A percentile compares a stretch with the other conserved stretches of the same genome.
Evolutionary conservation across 495 filamentous ascomycete species (phyloP).

Genomic region (Penicillium diatomitis): DNA sequence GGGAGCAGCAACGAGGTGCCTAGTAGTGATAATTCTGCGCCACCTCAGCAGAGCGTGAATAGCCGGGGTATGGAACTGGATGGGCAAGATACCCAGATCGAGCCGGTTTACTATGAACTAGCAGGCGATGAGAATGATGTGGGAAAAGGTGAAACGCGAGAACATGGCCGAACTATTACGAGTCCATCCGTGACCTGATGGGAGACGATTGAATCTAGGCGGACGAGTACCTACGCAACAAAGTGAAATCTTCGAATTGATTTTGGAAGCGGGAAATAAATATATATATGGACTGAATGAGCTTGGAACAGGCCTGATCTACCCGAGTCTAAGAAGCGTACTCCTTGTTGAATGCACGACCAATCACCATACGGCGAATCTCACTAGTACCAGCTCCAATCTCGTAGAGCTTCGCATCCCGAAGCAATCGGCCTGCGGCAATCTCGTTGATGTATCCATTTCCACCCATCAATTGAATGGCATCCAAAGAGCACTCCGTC

Average conservation of each 20-base stretch:
- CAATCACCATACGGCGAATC: slow-evolving; percentile 89
- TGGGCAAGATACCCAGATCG: slow-evolving; percentile 6
- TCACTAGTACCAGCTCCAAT: slow-evolving; percentile 96
- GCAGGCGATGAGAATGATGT: slow-evolving; percentile 1
- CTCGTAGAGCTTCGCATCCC: slow-evolving; percentile 90
- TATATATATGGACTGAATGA: not conserved
- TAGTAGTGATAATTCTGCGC: slow-evolving; percentile 4
- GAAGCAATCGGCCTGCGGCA: slow-evolving; percentile 71
- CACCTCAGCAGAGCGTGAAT: slow-evolving; percentile 5
- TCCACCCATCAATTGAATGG: slow-evolving; percentile 89
- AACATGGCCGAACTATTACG: no score
- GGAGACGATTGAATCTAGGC: no score
- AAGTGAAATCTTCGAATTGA: no score
- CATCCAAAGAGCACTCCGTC: slow-evolving; percentile 79
- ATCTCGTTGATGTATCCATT: slow-evolving; percentile 97
- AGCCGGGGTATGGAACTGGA: slow-evolving; percentile 11
- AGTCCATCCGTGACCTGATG: no score
- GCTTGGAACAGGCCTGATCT: not conserved
- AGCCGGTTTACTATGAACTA: slow-evolving; percentile 13
- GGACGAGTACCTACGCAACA: no score
- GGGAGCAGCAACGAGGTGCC: slow-evolving; percentile 2
- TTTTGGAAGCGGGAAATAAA: not conserved
- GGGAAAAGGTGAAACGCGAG: no score
- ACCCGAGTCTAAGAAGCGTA: slow-evolving; percentile 36
- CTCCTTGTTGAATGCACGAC: slow-evolving; percentile 87